Evolutionary conservation across 2,329 filamentous ascomycete species (phyloP).

Genomic region (Pseudocercospora eumusae): DNA sequence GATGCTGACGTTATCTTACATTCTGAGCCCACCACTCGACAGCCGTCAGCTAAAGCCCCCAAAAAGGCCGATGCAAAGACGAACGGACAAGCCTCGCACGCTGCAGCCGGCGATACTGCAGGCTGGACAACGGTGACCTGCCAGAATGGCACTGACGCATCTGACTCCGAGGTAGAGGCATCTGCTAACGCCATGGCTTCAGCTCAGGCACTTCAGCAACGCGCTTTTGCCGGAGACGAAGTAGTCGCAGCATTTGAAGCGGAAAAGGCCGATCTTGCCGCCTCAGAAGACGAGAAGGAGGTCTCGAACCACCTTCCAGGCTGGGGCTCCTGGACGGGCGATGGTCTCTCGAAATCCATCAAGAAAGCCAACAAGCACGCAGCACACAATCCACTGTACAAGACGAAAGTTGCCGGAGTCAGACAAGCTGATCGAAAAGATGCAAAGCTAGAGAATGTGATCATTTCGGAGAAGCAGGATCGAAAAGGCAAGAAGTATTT

Average conservation of each 20-base stretch:
- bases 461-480: slow-evolving; percentile 86
- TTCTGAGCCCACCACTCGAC: not conserved
- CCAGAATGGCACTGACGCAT: slow-evolving; percentile 37
- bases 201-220: slow-evolving; percentile 63
- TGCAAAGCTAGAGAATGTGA: slow-evolving; percentile 76
- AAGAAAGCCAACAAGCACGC: slow-evolving; percentile 60
- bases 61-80: slow-evolving; percentile 25
- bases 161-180: slow-evolving; percentile 32
- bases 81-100: slow-evolving; percentile 21
- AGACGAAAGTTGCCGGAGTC: slow-evolving; percentile 65
- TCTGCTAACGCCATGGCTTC: slow-evolving; percentile 32
- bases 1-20: slow-evolving; percentile 26
- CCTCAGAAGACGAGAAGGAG: slow-evolving; percentile 79
- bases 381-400: slow-evolving; percentile 55
- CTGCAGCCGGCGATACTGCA: slow-evolving; percentile 39
- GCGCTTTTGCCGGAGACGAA: slow-evolving; percentile 86
- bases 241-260: slow-evolving; percentile 76
- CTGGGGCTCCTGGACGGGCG: slow-evolving; percentile 90
- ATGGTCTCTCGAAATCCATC: slow-evolving; percentile 72
- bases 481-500: slow-evolving; percentile 93
- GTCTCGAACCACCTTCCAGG: slow-evolving; percentile 84
- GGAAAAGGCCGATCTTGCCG: slow-evolving; percentile 72
- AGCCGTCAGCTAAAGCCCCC: slow-evolving; percentile 9
- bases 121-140: slow-evolving; percentile 50
- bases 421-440: slow-evolving; percentile 78